phyloP scores from a whole-genome alignment of 306 rosid genomes.

The Coriaria nepalensis region DNA sequence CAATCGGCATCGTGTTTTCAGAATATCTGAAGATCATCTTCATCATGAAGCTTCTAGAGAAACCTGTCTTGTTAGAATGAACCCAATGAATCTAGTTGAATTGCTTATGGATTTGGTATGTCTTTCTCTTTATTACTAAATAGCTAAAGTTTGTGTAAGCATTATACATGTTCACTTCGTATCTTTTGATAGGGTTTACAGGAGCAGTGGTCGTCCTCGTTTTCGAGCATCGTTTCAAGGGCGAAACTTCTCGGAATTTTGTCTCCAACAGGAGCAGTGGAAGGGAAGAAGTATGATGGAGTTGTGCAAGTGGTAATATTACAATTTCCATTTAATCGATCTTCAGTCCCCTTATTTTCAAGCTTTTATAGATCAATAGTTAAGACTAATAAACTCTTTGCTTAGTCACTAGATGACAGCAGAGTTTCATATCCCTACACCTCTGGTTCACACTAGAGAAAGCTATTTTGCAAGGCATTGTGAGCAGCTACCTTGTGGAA shows the following conservation, averaged over 20 bases:
- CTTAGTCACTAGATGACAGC: constrained; percentile 29
- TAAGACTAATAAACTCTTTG: not conserved
- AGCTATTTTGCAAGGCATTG: constrained; percentile 53
- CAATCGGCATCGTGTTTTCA: not conserved
- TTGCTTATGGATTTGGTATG: constrained; percentile 73
- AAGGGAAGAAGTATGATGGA: constrained; percentile 51
- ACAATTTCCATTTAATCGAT: not conserved
- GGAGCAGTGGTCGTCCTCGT: constrained; percentile 58
- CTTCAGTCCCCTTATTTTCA: not conserved
- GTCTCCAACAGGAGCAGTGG: constrained; percentile 36
- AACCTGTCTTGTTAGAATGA: constrained; percentile 34
- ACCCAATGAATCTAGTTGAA: constrained; percentile 45
- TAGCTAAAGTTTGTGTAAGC: not conserved
- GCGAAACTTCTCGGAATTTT: constrained; percentile 51
- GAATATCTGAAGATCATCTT: constrained; percentile 30
- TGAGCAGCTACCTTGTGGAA: constrained; percentile 34
- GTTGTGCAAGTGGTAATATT: constrained; percentile 51
- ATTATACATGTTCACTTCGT: not conserved
- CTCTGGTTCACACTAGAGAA: constrained; percentile 47
- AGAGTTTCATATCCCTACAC: constrained; percentile 67
- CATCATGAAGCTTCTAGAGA: constrained; percentile 58
- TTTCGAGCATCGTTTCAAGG: constrained; percentile 53
- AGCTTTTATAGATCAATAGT: not conserved
- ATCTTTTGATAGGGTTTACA: constrained; percentile 11
- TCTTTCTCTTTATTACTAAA: not conserved